Base-by-base conservation (phyloP, 768 basidiomycete genomes). In the Rubroboletus satanas region DNA sequence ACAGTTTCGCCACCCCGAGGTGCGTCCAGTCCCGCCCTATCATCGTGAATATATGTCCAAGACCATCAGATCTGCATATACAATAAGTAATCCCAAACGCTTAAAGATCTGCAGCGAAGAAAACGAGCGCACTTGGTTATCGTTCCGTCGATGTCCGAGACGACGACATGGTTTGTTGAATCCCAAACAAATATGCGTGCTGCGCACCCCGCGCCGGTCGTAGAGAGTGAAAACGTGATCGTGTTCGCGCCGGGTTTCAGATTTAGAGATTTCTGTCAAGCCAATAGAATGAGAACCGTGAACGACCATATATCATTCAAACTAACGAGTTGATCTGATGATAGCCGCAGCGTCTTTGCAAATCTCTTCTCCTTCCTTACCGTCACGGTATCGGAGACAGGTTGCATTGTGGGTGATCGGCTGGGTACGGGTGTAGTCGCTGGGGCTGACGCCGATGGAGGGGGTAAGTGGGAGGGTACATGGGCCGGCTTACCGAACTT, bases 21-120 rank as follows among this genome's bases (percentile, higher is more conserved):
- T 98, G 96, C 2, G 96, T 98, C 97, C 96, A 98, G 69, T 98
- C 96, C 9, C 95, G 85, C 8, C 96, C 97, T 60, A 98, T 94
- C 82, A 97, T 93, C 2, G 94, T 95, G 65, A 97, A 94, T 47
- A 99, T 87, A 67, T 98, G 96, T 0, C 96, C 96, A 7, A 98
- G 76, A 1, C 93, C 96, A 71, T 98, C 96, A 2, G 95, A 98
- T 69, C 93, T 96, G 17, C 11, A 41, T 17, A 7, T 18, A 21
- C 5, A 2, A 39, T 57, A 15, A 64, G 12, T 26, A 38, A 49
- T 44, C 6, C 1, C 31, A 32, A 28, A 37, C 17, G 7, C 18
- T 43, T 18, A 7, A 45, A 37, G 5, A 32, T 17, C 17, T 8
- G 18, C 8, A 31, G 9, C 2, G 3, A 17, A 48, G 42, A 33